Evolutionary conservation across 2,329 filamentous ascomycete genomes (phyloP), one percentile per base, ranked within the genome.

Genomic region (Neopestalotiopsis clavispora): DNA sequence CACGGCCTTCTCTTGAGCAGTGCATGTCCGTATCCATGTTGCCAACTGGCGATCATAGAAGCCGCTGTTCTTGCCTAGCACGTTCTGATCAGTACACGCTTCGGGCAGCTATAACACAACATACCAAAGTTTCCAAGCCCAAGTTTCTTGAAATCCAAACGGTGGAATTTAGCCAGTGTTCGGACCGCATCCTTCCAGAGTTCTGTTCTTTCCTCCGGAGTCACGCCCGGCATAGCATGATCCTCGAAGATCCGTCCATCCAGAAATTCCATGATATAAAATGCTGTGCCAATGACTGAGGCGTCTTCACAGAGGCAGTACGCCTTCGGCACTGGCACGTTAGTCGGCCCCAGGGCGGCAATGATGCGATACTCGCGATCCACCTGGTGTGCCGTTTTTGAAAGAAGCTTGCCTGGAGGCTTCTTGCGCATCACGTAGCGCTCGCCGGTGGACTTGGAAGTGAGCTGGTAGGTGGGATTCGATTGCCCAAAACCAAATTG

Each of bases 211-310:
- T 97, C 91, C 61, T 86, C 85, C 0, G 91, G 81, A 40, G 85
- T 85, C 14, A 95, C 90, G 13, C 84, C 91, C 3, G 94, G 94
- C 77, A 97, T 90, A 23, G 90, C 84, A 62, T 94, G 92, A 80
- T 98, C 94, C 76, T 94, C 92, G 75, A 97, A 94, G 80, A 97
- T 96, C 75, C 95, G 90, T n/a, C 95, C 95, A 76, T 97, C 92
- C 69, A 97, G 85, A 78, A 95, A 98, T 79, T 94, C 91, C 95
- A 98, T 98, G 76, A 98, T 91, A 82, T 98, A 98, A 80, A 98
- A 98, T 4, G 94, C 88, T 10, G 94, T 97, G 65, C 94, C 95
- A 71, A 98, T 86, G 45, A 97, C 85, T 68, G 81, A 84, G 61
- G 85, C 84, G 80, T 97, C 94, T 80, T 95, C 91, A 81, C 95